A percentile compares a stretch with the other conserved stretches of the same genome.
These are phyloP conservation scores for Berberis thunbergii DNA, from an alignment of 164 flowering plant species.

Conservation along the genomic window DNA sequence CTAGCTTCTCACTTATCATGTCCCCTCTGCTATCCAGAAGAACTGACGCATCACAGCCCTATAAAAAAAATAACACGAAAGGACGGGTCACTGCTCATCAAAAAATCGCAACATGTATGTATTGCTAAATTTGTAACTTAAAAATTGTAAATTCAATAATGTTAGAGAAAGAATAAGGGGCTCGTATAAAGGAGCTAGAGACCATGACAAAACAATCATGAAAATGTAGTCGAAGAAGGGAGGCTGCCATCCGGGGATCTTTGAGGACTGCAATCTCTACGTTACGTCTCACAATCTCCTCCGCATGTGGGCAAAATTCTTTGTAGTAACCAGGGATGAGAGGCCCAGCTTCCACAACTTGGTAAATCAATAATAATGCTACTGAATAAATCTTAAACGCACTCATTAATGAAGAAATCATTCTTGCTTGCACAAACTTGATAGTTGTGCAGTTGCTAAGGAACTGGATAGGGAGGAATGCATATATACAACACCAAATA, in stretches of 20 bases:
- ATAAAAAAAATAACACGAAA: neutral
- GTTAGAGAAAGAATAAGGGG: neutral
- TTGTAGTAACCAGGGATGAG: conserved; percentile 44
- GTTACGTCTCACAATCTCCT: conserved; percentile 42
- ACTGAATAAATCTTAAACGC: conserved; percentile 1
- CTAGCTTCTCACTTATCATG: conserved; percentile 59
- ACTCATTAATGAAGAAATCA: conserved; percentile 6
- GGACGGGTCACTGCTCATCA: neutral
- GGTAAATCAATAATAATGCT: conserved; percentile 10
- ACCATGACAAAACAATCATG: conserved; percentile 90
- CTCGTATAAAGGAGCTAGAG: neutral
- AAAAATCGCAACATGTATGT: neutral
- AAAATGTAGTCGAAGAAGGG: conserved; percentile 71
- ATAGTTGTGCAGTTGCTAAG: too few species aligned
- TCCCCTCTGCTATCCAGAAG: conserved; percentile 46
- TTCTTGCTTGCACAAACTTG: neutral
- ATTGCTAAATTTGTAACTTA: neutral
- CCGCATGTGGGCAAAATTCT: conserved; percentile 55
- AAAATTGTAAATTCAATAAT: neutral
- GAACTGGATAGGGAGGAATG: too few species aligned
- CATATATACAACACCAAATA: too few species aligned
- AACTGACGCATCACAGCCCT: conserved; percentile 88
- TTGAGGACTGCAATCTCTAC: conserved; percentile 42
- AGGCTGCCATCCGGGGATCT: conserved; percentile 79
- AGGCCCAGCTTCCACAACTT: conserved; percentile 6